Evolutionary conservation across 140 eudicot species (phyloP), one percentile per base, ranked within the genome.

Genomic region (Eryngium alpinum): DNA sequence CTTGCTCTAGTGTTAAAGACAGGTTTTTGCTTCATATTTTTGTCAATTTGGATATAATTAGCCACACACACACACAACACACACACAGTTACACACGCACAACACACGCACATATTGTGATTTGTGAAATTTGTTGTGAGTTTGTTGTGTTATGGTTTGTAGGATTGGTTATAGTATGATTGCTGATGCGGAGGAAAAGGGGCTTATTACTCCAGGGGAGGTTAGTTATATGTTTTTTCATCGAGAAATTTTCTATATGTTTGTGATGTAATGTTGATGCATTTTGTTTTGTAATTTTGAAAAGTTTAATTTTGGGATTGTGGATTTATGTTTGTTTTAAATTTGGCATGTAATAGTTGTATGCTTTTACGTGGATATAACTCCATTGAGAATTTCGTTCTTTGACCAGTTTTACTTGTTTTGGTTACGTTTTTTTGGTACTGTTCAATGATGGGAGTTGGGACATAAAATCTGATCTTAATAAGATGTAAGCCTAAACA

Each of bases 111-210:
- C n/a, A n/a, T n/a, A n/a, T n/a, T 71, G 38, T 72, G 32, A 63
- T 31, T 80, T 75, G 49, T 12, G 50, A 53, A 67, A 24, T 51
- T 81, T 71, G 25, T 73, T 82, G 59, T 77, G 81, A 19, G 66
- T 75, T 18, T 72, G 31, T 49, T 77, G 81, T 22, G 57, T 76
- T 34, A 28, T 75, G 71, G 81, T 74, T 46, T 89, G 88, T 82
- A 93, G 97, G 88, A 89, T 91, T 63, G 97, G 90, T 75, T 89
- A 80, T 77, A 91, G 96, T 72, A 93, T 93, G 97, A 93, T 93
- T 21, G 21, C 87, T 21, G 97, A 93, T 88, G 97, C 97, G 38
- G 97, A 93, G 84, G 89, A 59, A 63, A 89, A 89, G 83, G 96
- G 96, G 72, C 91, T 93, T 73, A 93, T 93, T 28, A 91, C 87